Evolutionary conservation across 352 stramenopile genomes (phyloP).

Genomic region (Globisporangium ultimum): DNA sequence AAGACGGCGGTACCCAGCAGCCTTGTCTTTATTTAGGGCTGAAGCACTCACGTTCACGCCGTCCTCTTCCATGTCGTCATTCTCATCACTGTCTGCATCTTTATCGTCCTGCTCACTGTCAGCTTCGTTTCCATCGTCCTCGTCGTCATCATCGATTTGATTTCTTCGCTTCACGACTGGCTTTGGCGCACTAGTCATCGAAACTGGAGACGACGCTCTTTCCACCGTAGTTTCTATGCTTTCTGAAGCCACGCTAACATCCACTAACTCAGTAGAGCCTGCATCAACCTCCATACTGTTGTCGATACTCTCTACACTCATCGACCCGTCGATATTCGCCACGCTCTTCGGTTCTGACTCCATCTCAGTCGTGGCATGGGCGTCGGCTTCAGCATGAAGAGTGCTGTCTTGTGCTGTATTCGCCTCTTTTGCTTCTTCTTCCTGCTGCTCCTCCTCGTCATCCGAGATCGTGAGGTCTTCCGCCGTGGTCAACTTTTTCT

Average conservation of each 20-base stretch:
- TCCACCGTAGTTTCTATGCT: neutral
- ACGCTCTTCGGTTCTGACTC: neutral
- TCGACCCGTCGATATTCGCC: neutral
- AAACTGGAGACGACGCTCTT: neutral
- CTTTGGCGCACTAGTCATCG: neutral
- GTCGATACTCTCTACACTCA: neutral
- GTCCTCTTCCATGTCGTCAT: slow-evolving; percentile 18
- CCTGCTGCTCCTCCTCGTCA: slow-evolving; percentile 14
- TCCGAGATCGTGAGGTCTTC: slow-evolving; percentile 11
- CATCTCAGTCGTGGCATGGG: neutral
- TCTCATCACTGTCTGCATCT: slow-evolving; percentile 26
- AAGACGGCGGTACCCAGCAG: slow-evolving; percentile 62
- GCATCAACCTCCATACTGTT: neutral
- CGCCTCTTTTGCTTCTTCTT: slow-evolving; percentile 7
- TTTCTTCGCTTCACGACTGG: slow-evolving; percentile 32
- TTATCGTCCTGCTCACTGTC: slow-evolving; percentile 56
- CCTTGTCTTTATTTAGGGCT: slow-evolving; percentile 47
- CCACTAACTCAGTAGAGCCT: neutral
- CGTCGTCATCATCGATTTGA: slow-evolving; percentile 31
- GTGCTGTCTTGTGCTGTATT: slow-evolving; percentile 9
- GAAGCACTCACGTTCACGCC: neutral
- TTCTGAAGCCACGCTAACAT: neutral
- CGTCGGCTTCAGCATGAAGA: slow-evolving; percentile 11
- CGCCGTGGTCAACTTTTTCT: slow-evolving; percentile 10
- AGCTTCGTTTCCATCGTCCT: slow-evolving; percentile 53